Percentiles rank a stretch among this genome's conserved stretches.
These are phyloP conservation scores for Solanum neorickii DNA, from an alignment of 257 asterid species.

Conservation along the genomic window DNA sequence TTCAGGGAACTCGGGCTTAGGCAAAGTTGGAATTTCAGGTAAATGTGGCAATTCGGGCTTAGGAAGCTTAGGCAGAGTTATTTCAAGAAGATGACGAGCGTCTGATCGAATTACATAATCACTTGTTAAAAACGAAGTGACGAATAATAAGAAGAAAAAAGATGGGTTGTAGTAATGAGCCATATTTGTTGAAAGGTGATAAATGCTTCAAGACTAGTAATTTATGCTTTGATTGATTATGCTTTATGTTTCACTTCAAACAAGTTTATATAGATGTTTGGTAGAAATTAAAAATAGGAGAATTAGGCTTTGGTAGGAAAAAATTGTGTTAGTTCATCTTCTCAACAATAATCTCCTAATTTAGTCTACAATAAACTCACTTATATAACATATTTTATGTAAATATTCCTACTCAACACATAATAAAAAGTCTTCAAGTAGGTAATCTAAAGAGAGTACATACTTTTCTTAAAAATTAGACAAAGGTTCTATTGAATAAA, in stretches of 20 bases:
- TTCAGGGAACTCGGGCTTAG: not conserved
- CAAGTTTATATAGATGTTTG: not conserved
- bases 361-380: not conserved
- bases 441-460: not conserved
- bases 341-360: not conserved
- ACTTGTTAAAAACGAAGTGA: not conserved
- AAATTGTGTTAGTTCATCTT: not conserved
- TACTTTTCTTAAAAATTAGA: no score
- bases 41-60: not conserved
- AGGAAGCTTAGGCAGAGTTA: not conserved
- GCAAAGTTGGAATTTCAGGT: not conserved
- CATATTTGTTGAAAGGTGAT: not conserved
- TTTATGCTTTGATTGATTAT: not conserved
- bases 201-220: not conserved
- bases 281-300: not conserved
- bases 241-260: not conserved
- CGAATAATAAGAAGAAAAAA: not conserved
- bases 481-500: not conserved
- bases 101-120: not conserved
- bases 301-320: not conserved
- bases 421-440: no score
- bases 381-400: no score
- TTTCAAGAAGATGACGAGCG: not conserved
- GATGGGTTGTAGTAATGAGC: not conserved
- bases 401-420: no score